These are phyloP conservation scores for Lanmaoa rubissima DNA, from an alignment of 768 basidiomycete genomes.

Conservation along the genomic window DNA sequence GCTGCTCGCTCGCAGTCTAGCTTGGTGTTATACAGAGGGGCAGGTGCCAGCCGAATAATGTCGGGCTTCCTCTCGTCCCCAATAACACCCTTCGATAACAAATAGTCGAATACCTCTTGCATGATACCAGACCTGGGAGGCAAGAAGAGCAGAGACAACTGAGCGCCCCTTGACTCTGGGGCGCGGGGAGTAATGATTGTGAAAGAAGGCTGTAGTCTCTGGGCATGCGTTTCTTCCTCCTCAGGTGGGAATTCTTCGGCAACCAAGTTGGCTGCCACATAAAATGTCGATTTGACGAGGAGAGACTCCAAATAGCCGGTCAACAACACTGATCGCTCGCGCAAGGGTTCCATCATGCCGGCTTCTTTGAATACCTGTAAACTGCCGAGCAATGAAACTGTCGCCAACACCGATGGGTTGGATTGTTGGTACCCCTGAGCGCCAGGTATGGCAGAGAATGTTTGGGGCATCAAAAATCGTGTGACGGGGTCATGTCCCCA, in stretches of 20 bases:
- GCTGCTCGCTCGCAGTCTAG: conserved; percentile 75
- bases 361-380: conserved; percentile 76
- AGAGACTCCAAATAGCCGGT: conserved; percentile 70
- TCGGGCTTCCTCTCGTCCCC: conserved; percentile 92
- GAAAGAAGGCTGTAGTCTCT: conserved; percentile 48
- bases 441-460: conserved; percentile 80
- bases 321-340: conserved; percentile 66
- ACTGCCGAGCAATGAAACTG: conserved; percentile 80
- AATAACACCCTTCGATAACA: conserved; percentile 73
- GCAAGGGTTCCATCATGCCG: conserved; percentile 68
- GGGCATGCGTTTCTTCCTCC: conserved; percentile 16
- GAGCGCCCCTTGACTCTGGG: conserved; percentile 71
- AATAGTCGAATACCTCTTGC: conserved; percentile 59
- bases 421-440: conserved; percentile 97
- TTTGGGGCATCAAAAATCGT: conserved; percentile 86
- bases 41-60: conserved; percentile 86
- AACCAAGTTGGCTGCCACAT: conserved; percentile 43
- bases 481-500: conserved; percentile 92
- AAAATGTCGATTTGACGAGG: conserved; percentile 62
- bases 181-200: conserved; percentile 89
- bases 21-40: conserved; percentile 83
- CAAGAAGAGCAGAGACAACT: conserved; percentile 83
- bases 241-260: conserved; percentile 29
- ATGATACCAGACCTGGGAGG: conserved; percentile 59
- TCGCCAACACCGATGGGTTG: conserved; percentile 82